Conservation (phyloP, 1,284 basidiomycete genomes). For the Porodaedalea pini region DNA sequence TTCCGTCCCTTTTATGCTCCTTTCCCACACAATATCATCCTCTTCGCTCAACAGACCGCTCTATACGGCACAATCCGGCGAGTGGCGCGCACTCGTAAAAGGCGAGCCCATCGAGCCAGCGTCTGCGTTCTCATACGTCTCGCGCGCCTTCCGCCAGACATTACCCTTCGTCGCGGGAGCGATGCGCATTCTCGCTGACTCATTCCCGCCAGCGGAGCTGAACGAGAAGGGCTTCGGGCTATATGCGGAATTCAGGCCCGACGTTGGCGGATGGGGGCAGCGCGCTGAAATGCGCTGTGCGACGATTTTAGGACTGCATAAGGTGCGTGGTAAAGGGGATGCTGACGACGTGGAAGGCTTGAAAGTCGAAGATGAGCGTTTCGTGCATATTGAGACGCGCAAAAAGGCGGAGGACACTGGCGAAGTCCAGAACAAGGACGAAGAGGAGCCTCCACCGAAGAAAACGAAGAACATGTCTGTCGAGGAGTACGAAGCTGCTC, state of each 20-base stretch:
- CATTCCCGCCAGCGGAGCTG: slow-evolving; percentile 63
- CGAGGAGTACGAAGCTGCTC: slow-evolving; percentile 50
- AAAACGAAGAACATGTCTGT: slow-evolving; percentile 37
- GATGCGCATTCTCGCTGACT: slow-evolving; percentile 70
- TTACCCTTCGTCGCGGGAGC: slow-evolving; percentile 77
- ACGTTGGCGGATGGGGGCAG: slow-evolving; percentile 71
- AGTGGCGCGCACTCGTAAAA: slow-evolving; percentile 81
- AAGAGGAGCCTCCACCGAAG: slow-evolving; percentile 36
- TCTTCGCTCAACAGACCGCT: slow-evolving; percentile 66
- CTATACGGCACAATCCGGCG: slow-evolving; percentile 61
- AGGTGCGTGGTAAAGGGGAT: slow-evolving; percentile 22
- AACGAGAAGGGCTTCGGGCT: slow-evolving; percentile 67
- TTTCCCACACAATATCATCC: background rate
- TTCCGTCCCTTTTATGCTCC: background rate
- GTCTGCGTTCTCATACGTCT: slow-evolving; percentile 77
- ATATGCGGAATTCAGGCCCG: slow-evolving; percentile 75
- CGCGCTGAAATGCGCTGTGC: slow-evolving; percentile 63
- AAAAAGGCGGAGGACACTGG: slow-evolving; percentile 21
- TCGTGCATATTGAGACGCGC: background rate
- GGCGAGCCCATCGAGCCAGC: slow-evolving; percentile 71
- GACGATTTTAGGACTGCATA: slow-evolving; percentile 55
- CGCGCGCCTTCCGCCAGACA: slow-evolving; percentile 73
- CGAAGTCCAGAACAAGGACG: slow-evolving; percentile 20
- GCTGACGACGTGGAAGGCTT: background rate
- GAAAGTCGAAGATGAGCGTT: background rate